A percentile compares a stretch with the other conserved stretches of the same genome.
phyloP scores from a whole-genome alignment of 2,329 filamentous ascomycete genomes.

The Paraphaeosphaeria sporulosa region DNA sequence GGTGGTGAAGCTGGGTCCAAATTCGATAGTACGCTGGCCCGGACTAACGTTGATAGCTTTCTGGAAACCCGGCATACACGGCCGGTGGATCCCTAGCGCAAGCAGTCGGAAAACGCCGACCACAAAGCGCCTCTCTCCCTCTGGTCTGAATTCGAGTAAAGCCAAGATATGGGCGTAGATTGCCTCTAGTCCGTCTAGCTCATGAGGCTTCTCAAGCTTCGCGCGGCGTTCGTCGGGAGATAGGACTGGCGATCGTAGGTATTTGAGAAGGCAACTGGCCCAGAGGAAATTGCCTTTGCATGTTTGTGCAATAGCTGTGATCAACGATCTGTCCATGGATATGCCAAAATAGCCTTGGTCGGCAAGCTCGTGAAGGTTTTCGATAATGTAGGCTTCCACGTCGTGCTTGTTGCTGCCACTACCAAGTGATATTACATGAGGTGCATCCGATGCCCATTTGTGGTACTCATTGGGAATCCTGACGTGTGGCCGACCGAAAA shows the following conservation, averaged over 20 bases:
- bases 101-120: constrained; percentile 37
- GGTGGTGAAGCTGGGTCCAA: constrained; percentile 16
- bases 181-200: constrained; percentile 29
- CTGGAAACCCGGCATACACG: constrained; percentile 28
- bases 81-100: constrained; percentile 31
- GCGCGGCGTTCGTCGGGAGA: constrained; percentile 34
- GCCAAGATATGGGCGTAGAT: constrained; percentile 33
- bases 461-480: constrained; percentile 37
- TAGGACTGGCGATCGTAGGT: constrained; percentile 33
- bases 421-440: constrained; percentile 31
- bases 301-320: constrained; percentile 24
- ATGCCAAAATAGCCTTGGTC: constrained; percentile 42
- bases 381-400: constrained; percentile 27
- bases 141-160: constrained; percentile 24
- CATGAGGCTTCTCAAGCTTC: constrained; percentile 25
- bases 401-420: constrained; percentile 26
- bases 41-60: constrained; percentile 28
- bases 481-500: constrained; percentile 37
- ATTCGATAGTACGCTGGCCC: constrained; percentile 17
- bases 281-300: constrained; percentile 41
- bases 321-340: constrained; percentile 32
- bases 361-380: constrained; percentile 33
- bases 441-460: constrained; percentile 37
- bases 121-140: constrained; percentile 31
- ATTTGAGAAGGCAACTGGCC: constrained; percentile 33